phyloP scores from a whole-genome alignment of 352 stramenopile species.

The Pythium rishiriense region DNA sequence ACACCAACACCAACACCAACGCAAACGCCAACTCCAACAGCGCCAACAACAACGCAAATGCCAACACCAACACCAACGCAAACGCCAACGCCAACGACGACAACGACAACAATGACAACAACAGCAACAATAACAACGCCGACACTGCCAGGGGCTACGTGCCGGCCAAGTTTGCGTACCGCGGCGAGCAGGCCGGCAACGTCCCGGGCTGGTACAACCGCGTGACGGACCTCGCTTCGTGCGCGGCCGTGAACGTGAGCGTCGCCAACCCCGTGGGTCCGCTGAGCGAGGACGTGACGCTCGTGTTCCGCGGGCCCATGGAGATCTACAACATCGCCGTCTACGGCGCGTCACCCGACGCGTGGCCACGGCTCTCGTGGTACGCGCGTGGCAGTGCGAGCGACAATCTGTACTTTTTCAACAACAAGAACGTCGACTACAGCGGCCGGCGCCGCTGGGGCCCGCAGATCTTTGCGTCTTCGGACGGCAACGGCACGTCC shows the following conservation, averaged over 20 bases:
- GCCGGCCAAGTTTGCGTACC: slow-evolving; percentile 21
- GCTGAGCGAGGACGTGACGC: slow-evolving; percentile 52
- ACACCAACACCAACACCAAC: neutral
- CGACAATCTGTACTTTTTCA: slow-evolving; percentile 70
- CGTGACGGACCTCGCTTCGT: slow-evolving; percentile 11
- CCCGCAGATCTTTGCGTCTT: slow-evolving; percentile 58
- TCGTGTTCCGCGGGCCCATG: slow-evolving; percentile 64
- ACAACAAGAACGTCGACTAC: slow-evolving; percentile 77
- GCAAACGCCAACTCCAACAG: neutral
- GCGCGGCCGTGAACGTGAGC: slow-evolving; percentile 1
- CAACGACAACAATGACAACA: neutral
- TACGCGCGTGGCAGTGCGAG: slow-evolving; percentile 39
- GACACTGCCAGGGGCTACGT: neutral
- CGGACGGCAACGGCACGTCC: slow-evolving; percentile 36
- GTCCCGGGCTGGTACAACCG: slow-evolving; percentile 20
- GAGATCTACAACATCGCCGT: slow-evolving; percentile 65
- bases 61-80: neutral
- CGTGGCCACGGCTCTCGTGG: slow-evolving; percentile 50
- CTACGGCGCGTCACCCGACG: slow-evolving; percentile 22
- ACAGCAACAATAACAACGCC: neutral
- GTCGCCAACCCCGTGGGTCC: slow-evolving; percentile 33
- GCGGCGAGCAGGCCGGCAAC: slow-evolving; percentile 20
- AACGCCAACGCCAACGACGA: neutral
- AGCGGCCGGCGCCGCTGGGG: slow-evolving; percentile 29
- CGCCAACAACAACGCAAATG: neutral